These are phyloP conservation scores for Monosporozyma siamensis DNA, from an alignment of 805 yeast genomes.

Conservation along the genomic window DNA sequence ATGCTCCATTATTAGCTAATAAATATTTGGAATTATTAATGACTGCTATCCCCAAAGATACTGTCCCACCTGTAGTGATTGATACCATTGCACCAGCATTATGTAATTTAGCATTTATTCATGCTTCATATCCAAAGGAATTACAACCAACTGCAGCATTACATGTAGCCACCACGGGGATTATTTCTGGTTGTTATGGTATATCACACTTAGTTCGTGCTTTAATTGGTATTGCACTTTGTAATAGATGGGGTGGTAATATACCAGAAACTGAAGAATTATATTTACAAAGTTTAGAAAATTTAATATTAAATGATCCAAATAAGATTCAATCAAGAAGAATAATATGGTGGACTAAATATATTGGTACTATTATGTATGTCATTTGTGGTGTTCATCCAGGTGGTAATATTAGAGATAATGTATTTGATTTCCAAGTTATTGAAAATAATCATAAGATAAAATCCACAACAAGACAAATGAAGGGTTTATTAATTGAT, in stretches of 20 bases:
- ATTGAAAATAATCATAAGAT: conserved; percentile 18
- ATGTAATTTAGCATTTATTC: conserved; percentile 67
- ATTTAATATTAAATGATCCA: conserved; percentile 39
- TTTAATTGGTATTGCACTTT: conserved; percentile 59
- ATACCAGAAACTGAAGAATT: conserved; percentile 47
- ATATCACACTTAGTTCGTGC: conserved; percentile 64
- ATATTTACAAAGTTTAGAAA: conserved; percentile 39
- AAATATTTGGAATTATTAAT: conserved; percentile 45
- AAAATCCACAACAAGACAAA: conserved; percentile 13
- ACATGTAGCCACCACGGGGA: conserved; percentile 64
- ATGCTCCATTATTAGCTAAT: conserved; percentile 55
- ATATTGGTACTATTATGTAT: conserved; percentile 64
- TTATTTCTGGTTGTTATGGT: conserved; percentile 69
- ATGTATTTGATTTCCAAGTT: conserved; percentile 40
- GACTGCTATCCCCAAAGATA: conserved; percentile 47
- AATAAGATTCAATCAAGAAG: conserved; percentile 36
- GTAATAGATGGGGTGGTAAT: conserved; percentile 80
- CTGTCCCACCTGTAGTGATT: conserved; percentile 49
- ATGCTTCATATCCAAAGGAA: conserved; percentile 69
- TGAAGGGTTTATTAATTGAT: conserved; percentile 14
- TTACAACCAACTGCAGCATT: conserved; percentile 66
- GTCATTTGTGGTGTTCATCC: conserved; percentile 76
- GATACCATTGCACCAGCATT: conserved; percentile 59
- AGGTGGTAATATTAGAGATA: conserved; percentile 65
- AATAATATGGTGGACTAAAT: conserved; percentile 63